Conservation (phyloP, 2,329 filamentous ascomycete genomes). For the Pyrenophora teres region DNA sequence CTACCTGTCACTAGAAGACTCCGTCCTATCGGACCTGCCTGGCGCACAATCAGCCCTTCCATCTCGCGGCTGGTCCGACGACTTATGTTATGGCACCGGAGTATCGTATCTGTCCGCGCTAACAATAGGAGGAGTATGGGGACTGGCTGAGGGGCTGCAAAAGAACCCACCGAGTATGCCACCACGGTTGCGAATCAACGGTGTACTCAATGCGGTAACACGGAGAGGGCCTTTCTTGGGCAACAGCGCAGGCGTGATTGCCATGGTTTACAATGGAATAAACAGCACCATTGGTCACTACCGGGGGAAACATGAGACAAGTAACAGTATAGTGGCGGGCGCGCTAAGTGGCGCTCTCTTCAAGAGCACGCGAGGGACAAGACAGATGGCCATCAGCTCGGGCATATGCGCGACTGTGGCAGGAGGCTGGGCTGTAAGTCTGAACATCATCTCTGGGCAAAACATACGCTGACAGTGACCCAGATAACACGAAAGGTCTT, state of each 20-base stretch:
- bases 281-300: conserved; percentile 49
- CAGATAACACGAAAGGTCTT: conserved; percentile 37
- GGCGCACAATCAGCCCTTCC: conserved; percentile 86
- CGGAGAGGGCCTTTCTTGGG: conserved; percentile 91
- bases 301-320: conserved; percentile 65
- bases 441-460: neutral
- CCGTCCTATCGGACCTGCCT: conserved; percentile 81
- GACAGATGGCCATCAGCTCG: conserved; percentile 93
- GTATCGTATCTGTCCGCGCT: conserved; percentile 91
- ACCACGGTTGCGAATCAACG: conserved; percentile 91
- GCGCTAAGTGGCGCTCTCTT: conserved; percentile 90
- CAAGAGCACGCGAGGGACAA: conserved; percentile 88
- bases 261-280: conserved; percentile 90
- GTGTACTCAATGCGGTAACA: conserved; percentile 91
- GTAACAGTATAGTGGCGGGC: conserved; percentile 86
- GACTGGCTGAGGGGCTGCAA: conserved; percentile 84
- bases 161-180: conserved; percentile 72
- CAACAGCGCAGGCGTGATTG: conserved; percentile 93
- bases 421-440: conserved; percentile 79
- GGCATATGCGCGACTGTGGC: conserved; percentile 86
- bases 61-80: conserved; percentile 95
- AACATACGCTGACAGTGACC: neutral
- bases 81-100: conserved; percentile 96
- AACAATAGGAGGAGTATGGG: conserved; percentile 86
- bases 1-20: conserved; percentile 93